Conservation (phyloP, 257 asterid species). For the Solanum infundibuliforme region DNA sequence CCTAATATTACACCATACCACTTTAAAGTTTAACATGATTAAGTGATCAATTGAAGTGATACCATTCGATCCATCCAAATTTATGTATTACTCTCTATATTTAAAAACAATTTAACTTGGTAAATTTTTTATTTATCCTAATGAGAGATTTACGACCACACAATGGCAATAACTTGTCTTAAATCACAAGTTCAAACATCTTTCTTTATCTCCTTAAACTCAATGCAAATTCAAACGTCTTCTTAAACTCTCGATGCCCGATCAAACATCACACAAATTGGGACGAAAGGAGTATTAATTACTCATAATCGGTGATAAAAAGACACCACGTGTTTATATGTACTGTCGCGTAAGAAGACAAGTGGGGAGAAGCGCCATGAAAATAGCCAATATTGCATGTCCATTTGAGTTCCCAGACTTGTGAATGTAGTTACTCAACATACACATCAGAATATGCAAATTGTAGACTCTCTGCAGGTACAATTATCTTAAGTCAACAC, state of each 20-base stretch:
- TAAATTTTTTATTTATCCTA: background rate
- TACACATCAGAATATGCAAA: background rate
- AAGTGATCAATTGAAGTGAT: background rate
- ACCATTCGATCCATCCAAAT: background rate
- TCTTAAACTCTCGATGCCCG: background rate
- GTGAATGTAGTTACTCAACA: background rate
- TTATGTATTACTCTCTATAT: background rate
- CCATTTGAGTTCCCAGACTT: background rate
- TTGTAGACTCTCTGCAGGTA: background rate
- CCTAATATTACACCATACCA: background rate
- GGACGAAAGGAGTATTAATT: background rate
- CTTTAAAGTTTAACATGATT: background rate
- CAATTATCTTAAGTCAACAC: background rate
- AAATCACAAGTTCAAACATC: background rate
- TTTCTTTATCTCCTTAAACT: background rate
- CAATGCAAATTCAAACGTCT: background rate
- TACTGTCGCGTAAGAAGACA: background rate
- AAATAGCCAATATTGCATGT: background rate
- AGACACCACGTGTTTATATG: background rate
- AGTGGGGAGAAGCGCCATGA: background rate
- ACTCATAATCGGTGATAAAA: background rate
- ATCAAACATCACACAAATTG: background rate
- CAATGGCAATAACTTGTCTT: background rate
- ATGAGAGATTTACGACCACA: background rate
- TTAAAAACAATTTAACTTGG: background rate